Conservation (phyloP, 1,284 basidiomycete genomes). For the Sanghuangporus weigelae region DNA sequence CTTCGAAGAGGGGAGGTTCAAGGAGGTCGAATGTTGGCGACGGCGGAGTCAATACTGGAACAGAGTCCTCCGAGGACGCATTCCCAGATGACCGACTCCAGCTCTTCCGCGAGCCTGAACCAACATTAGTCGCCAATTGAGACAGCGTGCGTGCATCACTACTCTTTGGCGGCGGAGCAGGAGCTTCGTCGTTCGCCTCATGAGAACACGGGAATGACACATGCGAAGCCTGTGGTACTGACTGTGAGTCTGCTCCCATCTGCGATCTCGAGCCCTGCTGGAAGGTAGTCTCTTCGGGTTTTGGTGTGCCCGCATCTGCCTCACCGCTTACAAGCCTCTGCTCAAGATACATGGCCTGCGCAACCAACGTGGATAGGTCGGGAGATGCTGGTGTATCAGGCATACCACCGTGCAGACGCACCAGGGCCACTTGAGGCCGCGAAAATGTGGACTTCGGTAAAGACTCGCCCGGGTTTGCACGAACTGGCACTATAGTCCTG, state of each 20-base stretch:
- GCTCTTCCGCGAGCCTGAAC: constrained; percentile 4
- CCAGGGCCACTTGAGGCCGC: constrained; percentile 3
- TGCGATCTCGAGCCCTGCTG: not conserved
- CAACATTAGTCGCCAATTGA: not conserved
- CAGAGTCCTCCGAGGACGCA: constrained; percentile 16
- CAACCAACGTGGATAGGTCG: constrained; percentile 13
- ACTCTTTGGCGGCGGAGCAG: constrained; percentile 10
- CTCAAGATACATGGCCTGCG: constrained; percentile 16
- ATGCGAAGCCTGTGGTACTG: not conserved
- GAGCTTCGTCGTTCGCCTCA: not conserved
- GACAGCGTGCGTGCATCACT: not conserved
- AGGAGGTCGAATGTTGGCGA: constrained; percentile 17
- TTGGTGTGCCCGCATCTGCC: not conserved
- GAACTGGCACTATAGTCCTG: constrained; percentile 2
- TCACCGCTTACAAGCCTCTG: constrained; percentile 11
- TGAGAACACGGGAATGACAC: not conserved
- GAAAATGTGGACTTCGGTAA: not conserved
- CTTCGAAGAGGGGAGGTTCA: constrained; percentile 3
- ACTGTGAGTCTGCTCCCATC: not conserved
- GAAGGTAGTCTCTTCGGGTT: not conserved
- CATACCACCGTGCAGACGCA: not conserved
- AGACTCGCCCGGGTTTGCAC: not conserved
- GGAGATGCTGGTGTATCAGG: constrained; percentile 14
- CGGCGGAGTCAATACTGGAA: constrained; percentile 13
- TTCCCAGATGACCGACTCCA: constrained; percentile 17